Conservation (phyloP, 805 yeast genomes). For the Candida rishiriensis region DNA sequence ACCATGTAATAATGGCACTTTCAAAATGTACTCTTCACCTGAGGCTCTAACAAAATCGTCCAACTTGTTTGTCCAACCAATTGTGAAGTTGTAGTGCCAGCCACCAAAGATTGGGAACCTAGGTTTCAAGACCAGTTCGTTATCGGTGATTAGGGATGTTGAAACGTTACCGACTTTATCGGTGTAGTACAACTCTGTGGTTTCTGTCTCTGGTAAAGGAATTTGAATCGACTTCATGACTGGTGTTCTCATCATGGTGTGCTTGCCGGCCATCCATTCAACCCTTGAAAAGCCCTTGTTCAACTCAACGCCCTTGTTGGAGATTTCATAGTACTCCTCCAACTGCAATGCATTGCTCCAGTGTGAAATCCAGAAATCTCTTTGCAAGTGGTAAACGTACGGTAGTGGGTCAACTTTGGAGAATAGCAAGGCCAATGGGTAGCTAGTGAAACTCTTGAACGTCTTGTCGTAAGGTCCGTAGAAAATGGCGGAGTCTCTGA, state of each 20-base stretch:
- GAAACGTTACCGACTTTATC: conserved; percentile 94
- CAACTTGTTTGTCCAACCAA: conserved; percentile 82
- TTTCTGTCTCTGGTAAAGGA: conserved; percentile 38
- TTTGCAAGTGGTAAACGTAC: conserved; percentile 52
- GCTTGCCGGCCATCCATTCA: conserved; percentile 63
- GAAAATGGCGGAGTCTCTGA: conserved; percentile 37
- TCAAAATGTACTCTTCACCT: conserved; percentile 50
- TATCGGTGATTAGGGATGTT: conserved; percentile 49
- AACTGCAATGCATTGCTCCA: conserved; percentile 67
- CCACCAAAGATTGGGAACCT: conserved; percentile 95
- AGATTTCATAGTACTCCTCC: conserved; percentile 81
- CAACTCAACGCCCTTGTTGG: conserved; percentile 71
- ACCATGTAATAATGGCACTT: conserved; percentile 70
- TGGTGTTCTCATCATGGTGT: conserved; percentile 47
- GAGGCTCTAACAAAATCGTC: conserved; percentile 45
- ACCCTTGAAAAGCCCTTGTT: conserved; percentile 72
- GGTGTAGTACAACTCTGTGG: conserved; percentile 70
- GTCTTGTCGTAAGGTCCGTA: conserved; percentile 50
- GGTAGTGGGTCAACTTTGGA: conserved; percentile 63
- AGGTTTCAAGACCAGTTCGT: conserved; percentile 62
- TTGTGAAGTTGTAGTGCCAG: conserved; percentile 91
- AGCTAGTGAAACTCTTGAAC: conserved; percentile 41
- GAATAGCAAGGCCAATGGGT: conserved; percentile 54
- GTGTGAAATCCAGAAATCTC: conserved; percentile 89
- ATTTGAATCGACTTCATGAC: conserved; percentile 60